Evolutionary conservation across 495 filamentous ascomycete species (phyloP).

Genomic region (Margaritispora aquatica): DNA sequence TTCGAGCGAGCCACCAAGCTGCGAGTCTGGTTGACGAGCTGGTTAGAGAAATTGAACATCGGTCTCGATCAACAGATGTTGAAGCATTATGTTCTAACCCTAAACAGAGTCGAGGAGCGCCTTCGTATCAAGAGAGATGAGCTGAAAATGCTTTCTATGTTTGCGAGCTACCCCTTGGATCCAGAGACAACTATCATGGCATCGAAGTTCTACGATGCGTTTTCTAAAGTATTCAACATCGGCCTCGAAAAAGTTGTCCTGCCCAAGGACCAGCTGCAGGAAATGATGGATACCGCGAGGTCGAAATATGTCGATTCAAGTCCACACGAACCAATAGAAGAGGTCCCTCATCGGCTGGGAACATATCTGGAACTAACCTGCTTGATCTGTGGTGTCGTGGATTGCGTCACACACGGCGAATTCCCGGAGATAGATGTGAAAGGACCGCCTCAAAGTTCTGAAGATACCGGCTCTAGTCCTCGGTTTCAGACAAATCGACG

Average conservation of each 20-base stretch:
- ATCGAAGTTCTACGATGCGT: slow-evolving; percentile 8
- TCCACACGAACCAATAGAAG: background rate
- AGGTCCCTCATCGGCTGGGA: slow-evolving; percentile 3
- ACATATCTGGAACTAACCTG: slow-evolving; percentile 19
- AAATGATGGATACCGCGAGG: slow-evolving; percentile 9
- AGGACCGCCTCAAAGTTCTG: slow-evolving; percentile 2
- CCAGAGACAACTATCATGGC: background rate
- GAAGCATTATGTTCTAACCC: slow-evolving; percentile 5
- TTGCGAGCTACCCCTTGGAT: background rate
- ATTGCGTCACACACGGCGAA: slow-evolving; percentile 23
- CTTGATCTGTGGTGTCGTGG: slow-evolving; percentile 17
- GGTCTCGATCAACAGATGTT: slow-evolving; percentile 6
- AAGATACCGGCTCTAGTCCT: background rate
- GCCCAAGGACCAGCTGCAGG: slow-evolving; percentile 11
- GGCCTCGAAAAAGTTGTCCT: slow-evolving; percentile 8
- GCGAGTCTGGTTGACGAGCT: slow-evolving; percentile 10
- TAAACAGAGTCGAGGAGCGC: background rate
- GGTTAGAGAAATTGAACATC: slow-evolving; percentile 16
- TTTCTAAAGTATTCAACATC: slow-evolving; percentile 9
- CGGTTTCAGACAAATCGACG: background rate
- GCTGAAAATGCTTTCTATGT: background rate
- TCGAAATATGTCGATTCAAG: background rate
- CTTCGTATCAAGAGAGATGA: background rate
- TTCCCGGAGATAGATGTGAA: slow-evolving; percentile 4
- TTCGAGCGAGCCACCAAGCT: slow-evolving; percentile 6